Conservation (phyloP, 148 eudicot genomes). For the Limonium bicolor region DNA sequence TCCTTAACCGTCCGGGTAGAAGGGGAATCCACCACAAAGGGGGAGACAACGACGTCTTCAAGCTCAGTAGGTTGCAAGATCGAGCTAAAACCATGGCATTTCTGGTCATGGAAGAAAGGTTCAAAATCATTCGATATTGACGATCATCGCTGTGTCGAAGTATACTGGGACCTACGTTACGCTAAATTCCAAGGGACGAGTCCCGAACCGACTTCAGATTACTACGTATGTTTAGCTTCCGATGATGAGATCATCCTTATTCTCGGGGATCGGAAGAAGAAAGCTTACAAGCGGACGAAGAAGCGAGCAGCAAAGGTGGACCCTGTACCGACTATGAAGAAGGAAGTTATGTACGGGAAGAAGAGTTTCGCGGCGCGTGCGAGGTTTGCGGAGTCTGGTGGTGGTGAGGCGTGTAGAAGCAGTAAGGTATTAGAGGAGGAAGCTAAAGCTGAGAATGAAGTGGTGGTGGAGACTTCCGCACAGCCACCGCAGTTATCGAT, state of each 20-base stretch:
- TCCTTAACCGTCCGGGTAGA: conserved; percentile 45
- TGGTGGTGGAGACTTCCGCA: conserved; percentile 41
- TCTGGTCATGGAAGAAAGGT: conserved; percentile 81
- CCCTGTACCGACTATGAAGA: conserved; percentile 38
- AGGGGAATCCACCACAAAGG: conserved; percentile 20
- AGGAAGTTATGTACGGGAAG: conserved; percentile 43
- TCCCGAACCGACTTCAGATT: conserved; percentile 65
- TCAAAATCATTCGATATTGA: conserved; percentile 48
- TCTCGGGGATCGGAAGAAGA: conserved; percentile 56
- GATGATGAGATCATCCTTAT: conserved; percentile 72
- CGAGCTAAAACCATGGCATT: conserved; percentile 84
- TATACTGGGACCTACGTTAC: conserved; percentile 73
- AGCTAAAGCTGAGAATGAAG: conserved; percentile 23
- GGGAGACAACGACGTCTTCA: conserved; percentile 20
- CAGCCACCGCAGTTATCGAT: conserved; percentile 66
- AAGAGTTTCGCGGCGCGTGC: conserved; percentile 38
- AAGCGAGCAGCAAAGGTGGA: conserved; percentile 50
- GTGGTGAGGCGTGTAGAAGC: no score
- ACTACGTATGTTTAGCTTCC: conserved; percentile 54
- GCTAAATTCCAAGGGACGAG: conserved; percentile 51
- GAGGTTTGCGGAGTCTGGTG: conserved; percentile 20
- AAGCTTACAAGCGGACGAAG: conserved; percentile 66
- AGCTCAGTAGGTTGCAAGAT: no score
- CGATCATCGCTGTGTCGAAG: conserved; percentile 23
- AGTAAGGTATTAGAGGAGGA: no score